Conservation (phyloP, 2,329 filamentous ascomycete genomes). For the Akanthomyces lecanii region DNA sequence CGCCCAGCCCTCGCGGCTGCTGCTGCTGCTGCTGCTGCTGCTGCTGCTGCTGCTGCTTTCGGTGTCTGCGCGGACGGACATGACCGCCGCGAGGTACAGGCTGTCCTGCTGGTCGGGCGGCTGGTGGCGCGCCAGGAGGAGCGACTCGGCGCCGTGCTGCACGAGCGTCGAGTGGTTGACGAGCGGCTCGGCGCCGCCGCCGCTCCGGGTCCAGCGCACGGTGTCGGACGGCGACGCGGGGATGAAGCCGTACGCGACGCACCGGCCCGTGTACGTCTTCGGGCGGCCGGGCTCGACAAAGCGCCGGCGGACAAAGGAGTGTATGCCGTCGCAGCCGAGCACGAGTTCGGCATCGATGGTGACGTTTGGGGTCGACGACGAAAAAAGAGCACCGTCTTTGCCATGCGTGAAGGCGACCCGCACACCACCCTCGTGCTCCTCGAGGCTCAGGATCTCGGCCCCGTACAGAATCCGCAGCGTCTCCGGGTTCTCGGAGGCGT, state of each 20-base stretch:
- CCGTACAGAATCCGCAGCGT: conserved; percentile 22
- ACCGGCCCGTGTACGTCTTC: conserved; percentile 33
- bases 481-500: conserved; percentile 13
- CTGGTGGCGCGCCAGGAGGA: conserved; percentile 23
- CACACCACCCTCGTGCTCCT: conserved; percentile 16
- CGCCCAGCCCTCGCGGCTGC: conserved; percentile 23
- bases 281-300: conserved; percentile 25
- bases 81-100: conserved; percentile 23
- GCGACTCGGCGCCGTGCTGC: conserved; percentile 20
- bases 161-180: conserved; percentile 24
- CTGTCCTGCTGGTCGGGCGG: conserved; percentile 13
- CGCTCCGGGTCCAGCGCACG: conserved; percentile 11
- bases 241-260: conserved; percentile 23
- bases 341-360: conserved; percentile 24
- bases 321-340: conserved; percentile 38
- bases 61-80: conserved; percentile 20
- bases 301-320: conserved; percentile 31
- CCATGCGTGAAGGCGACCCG: not conserved
- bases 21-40: conserved; percentile 19
- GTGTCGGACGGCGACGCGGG: conserved; percentile 9
- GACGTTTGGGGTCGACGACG: not conserved
- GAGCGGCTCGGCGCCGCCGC: conserved; percentile 23
- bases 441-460: conserved; percentile 19
- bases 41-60: not conserved
- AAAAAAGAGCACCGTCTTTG: not conserved